A percentile compares a stretch with the other conserved stretches of the same genome.
phyloP scores from a whole-genome alignment of 768 basidiomycete genomes.

The Pleurotus tuber-regium region DNA sequence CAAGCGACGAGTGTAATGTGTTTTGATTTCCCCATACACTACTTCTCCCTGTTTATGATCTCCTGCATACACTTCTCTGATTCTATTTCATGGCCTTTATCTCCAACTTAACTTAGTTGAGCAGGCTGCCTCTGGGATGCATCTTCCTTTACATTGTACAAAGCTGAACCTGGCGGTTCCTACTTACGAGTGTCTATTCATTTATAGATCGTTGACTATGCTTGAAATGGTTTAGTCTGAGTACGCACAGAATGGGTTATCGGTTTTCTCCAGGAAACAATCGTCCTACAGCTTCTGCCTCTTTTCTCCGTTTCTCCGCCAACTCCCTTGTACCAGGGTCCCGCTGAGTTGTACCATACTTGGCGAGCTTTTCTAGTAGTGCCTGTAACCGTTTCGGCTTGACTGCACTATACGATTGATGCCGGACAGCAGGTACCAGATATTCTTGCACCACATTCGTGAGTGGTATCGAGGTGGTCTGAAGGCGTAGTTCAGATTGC shows the following conservation, averaged over 20 bases:
- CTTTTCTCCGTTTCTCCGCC: slow-evolving; percentile 70
- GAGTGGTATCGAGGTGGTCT: slow-evolving; percentile 75
- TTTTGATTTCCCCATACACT: slow-evolving; percentile 39
- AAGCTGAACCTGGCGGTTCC: slow-evolving; percentile 21
- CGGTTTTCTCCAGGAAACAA: slow-evolving; percentile 69
- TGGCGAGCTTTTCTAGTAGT: slow-evolving; percentile 77
- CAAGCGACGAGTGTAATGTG: slow-evolving; percentile 73
- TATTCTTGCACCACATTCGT: slow-evolving; percentile 76
- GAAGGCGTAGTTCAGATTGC: slow-evolving; percentile 13
- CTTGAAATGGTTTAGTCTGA: slow-evolving; percentile 8
- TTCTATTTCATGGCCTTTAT: slow-evolving; percentile 32
- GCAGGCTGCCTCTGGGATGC: no score
- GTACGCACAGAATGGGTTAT: slow-evolving; percentile 23
- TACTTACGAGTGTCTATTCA: neutral
- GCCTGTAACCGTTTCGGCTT: slow-evolving; percentile 71
- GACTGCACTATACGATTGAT: slow-evolving; percentile 61
- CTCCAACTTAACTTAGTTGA: slow-evolving; percentile 20
- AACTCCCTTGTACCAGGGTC: slow-evolving; percentile 58
- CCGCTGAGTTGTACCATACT: slow-evolving; percentile 60
- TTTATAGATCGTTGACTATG: slow-evolving; percentile 34
- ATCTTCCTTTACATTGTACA: slow-evolving; percentile 28
- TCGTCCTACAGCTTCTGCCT: slow-evolving; percentile 75
- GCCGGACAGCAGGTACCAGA: slow-evolving; percentile 67
- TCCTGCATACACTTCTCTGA: slow-evolving; percentile 47
- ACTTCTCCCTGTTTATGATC: slow-evolving; percentile 57